A percentile compares a stretch with the other conserved stretches of the same genome.
Conservation (phyloP, 2,329 filamentous ascomycete genomes). For the Talaromyces sp. region DNA sequence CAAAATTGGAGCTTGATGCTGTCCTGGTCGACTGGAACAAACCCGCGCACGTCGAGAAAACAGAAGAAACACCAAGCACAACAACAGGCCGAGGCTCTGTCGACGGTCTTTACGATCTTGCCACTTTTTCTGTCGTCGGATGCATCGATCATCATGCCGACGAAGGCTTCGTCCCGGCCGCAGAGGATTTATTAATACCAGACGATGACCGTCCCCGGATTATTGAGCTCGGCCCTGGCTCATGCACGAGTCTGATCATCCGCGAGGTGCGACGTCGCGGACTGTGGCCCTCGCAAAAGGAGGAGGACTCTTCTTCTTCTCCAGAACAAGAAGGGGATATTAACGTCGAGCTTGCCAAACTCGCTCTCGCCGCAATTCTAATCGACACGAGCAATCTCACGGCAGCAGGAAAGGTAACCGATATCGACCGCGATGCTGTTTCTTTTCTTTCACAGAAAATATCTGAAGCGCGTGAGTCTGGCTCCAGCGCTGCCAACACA, state of each 20-base stretch:
- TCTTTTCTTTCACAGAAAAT: constrained; percentile 50
- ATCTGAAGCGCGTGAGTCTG: constrained; percentile 17
- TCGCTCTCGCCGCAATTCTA: constrained; percentile 38
- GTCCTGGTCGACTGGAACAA: constrained; percentile 43
- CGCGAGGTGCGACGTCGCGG: constrained; percentile 44
- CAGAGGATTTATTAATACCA: constrained; percentile 26
- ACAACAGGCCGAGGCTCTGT: constrained; percentile 38
- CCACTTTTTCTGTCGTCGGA: constrained; percentile 40
- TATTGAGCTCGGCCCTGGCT: constrained; percentile 51
- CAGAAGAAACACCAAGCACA: constrained; percentile 14
- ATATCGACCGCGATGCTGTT: constrained; percentile 46
- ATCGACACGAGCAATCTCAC: constrained; percentile 42
- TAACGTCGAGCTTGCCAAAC: constrained; percentile 26
- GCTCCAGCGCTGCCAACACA: constrained; percentile 2
- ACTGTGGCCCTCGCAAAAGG: constrained; percentile 28
- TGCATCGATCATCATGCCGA: constrained; percentile 61
- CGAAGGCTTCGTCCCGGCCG: constrained; percentile 46
- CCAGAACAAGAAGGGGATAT: not conserved
- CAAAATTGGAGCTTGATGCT: constrained; percentile 4
- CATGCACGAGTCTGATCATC: constrained; percentile 54
- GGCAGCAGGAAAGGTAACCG: constrained; percentile 39
- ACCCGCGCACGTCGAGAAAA: constrained; percentile 30
- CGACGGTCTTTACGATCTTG: constrained; percentile 38
- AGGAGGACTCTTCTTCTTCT: not conserved
- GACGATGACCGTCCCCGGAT: constrained; percentile 45